phyloP scores from a whole-genome alignment of 1,139 yeast species.

The Eremothecium sinecaudum region DNA sequence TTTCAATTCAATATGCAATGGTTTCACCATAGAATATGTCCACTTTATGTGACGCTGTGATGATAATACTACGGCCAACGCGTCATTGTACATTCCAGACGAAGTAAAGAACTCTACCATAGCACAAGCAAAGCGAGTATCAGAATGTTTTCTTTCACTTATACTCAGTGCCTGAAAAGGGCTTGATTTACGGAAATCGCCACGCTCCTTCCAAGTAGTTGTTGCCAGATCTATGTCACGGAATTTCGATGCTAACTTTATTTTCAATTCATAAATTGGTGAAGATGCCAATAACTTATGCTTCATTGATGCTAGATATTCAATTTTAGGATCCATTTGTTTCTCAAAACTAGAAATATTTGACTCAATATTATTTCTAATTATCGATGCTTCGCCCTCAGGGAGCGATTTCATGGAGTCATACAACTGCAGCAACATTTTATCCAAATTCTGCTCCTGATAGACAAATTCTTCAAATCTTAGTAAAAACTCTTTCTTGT shows the following conservation, averaged over 20 bases:
- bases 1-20: slow-evolving; percentile 40
- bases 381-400: not conserved
- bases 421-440: not conserved
- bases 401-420: not conserved
- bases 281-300: slow-evolving; percentile 35
- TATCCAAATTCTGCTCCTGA: slow-evolving; percentile 23
- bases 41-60: slow-evolving; percentile 64
- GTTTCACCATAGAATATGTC: slow-evolving; percentile 50
- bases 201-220: slow-evolving; percentile 68
- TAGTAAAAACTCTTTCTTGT: slow-evolving; percentile 20
- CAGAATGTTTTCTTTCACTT: slow-evolving; percentile 40
- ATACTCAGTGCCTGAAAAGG: slow-evolving; percentile 38
- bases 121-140: slow-evolving; percentile 31
- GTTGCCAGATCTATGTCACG: slow-evolving; percentile 50
- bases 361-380: not conserved
- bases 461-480: slow-evolving; percentile 24
- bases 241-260: slow-evolving; percentile 55
- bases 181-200: slow-evolving; percentile 50
- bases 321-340: not conserved
- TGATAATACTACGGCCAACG: slow-evolving; percentile 55
- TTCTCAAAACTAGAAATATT: not conserved
- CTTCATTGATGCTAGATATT: slow-evolving; percentile 8
- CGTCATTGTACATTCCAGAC: slow-evolving; percentile 44
- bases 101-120: slow-evolving; percentile 25
- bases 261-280: slow-evolving; percentile 49